Evolutionary conservation across 805 yeast genomes (phyloP).

Genomic region (Schwanniomyces pseudopolymorphus): DNA sequence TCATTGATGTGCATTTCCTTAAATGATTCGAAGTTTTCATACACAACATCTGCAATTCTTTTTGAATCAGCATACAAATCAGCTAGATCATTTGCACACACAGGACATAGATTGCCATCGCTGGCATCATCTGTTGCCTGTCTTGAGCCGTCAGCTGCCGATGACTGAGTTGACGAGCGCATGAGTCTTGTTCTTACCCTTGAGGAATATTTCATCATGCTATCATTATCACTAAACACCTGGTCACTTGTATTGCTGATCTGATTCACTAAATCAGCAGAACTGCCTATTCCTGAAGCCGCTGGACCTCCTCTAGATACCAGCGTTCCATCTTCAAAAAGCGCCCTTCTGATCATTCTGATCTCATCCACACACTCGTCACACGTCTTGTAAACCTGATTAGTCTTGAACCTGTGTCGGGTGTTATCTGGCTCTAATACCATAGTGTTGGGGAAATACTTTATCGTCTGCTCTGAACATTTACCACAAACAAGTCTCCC

Average conservation of each 20-base stretch:
- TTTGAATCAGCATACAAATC: conserved; percentile 13
- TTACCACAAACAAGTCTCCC: conserved; percentile 75
- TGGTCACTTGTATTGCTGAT: conserved; percentile 12
- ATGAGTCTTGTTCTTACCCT: conserved; percentile 16
- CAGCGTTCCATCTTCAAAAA: conserved; percentile 15
- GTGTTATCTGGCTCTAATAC: conserved; percentile 56
- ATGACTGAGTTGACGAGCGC: conserved; percentile 20
- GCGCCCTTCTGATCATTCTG: conserved; percentile 45
- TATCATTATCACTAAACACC: conserved; percentile 7
- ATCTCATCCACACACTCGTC: conserved; percentile 68
- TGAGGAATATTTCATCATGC: conserved; percentile 20
- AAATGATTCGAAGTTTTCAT: conserved; percentile 33
- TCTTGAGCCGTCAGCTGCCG: conserved; percentile 8
- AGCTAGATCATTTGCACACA: conserved; percentile 34
- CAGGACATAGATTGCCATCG: conserved; percentile 41
- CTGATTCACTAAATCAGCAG: neutral
- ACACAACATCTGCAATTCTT: conserved; percentile 10
- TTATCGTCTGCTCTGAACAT: conserved; percentile 56
- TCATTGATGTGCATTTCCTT: conserved; percentile 67
- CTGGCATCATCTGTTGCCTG: conserved; percentile 19
- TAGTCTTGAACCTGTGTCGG: conserved; percentile 48
- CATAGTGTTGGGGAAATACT: conserved; percentile 58
- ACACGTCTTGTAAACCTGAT: conserved; percentile 70
- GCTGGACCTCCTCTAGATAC: neutral
- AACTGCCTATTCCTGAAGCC: neutral